Conservation (phyloP, 176 grass and related monocot species). For the Stipa capillata region DNA sequence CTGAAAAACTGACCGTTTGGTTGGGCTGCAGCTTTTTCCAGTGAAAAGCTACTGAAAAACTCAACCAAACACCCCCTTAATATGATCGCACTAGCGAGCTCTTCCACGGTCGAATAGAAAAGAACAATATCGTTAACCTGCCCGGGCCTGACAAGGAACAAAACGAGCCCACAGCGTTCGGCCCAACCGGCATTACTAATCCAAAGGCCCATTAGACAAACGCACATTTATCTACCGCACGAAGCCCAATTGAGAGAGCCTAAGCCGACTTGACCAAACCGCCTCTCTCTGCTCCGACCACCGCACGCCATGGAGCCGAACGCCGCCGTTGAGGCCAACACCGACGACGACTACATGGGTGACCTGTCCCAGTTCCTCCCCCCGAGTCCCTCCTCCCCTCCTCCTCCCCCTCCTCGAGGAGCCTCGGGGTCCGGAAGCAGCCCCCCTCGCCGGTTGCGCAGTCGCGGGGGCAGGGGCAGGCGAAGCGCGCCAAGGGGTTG, state of each 20-base stretch:
- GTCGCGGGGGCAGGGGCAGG: background rate
- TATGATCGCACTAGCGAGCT: too few relatives aligned
- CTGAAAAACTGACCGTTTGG: too few relatives aligned
- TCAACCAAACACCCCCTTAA: too few relatives aligned
- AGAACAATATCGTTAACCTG: too few relatives aligned
- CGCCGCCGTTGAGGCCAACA: background rate
- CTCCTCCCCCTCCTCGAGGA: too few relatives aligned
- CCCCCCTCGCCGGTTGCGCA: background rate
- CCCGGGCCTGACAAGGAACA: too few relatives aligned
- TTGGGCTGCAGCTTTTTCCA: too few relatives aligned
- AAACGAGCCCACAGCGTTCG: too few relatives aligned
- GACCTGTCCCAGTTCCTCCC: constrained; percentile 66
- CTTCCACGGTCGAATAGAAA: too few relatives aligned
- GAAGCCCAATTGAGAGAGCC: background rate
- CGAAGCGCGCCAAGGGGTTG: constrained; percentile 40
- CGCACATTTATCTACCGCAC: background rate
- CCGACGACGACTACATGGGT: constrained; percentile 78
- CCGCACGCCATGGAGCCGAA: constrained; percentile 8
- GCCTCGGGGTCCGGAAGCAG: constrained; percentile 14
- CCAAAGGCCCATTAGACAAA: too few relatives aligned
- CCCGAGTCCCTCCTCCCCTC: background rate
- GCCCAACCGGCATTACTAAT: background rate
- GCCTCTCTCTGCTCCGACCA: background rate
- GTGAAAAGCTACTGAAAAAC: too few relatives aligned
- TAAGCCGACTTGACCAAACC: background rate